Evolutionary conservation across 768 basidiomycete species (phyloP).

Genomic region (Amyloporia xantha): DNA sequence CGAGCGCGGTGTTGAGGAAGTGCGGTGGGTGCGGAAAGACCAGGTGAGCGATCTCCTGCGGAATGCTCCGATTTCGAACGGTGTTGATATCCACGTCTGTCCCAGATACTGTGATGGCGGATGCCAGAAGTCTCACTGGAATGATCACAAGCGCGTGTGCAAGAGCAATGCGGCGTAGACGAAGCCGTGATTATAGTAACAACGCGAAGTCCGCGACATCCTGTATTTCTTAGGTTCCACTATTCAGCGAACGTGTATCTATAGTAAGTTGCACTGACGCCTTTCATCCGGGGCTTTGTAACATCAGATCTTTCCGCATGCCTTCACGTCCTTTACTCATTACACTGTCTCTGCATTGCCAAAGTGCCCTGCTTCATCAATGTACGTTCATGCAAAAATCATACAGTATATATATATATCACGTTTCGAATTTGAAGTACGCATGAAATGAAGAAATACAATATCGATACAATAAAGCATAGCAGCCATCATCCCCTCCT

Average conservation of each 20-base stretch:
- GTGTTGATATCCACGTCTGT: background rate
- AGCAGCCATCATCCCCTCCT: background rate
- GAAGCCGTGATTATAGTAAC: no score
- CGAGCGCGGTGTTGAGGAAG: constrained; percentile 43
- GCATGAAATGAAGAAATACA: background rate
- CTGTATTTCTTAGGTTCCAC: no score
- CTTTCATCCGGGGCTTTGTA: no score
- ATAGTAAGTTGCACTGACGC: no score
- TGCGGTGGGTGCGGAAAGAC: constrained; percentile 39
- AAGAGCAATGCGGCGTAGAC: no score
- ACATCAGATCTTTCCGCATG: no score
- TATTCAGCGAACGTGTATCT: no score
- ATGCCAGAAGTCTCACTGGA: constrained; percentile 34
- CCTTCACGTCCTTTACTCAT: no score
- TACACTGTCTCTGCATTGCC: no score
- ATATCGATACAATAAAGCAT: background rate
- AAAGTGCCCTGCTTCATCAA: background rate
- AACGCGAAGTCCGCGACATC: no score
- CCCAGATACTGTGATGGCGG: constrained; percentile 38
- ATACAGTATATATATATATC: no score
- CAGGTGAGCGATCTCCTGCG: constrained; percentile 23
- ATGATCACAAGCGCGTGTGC: constrained; percentile 28
- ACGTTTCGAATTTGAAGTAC: background rate
- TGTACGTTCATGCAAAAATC: no score
- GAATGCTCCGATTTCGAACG: background rate